Percentiles rank a stretch among this genome's conserved stretches.
These are phyloP conservation scores for Plasmodium knowlesi DNA, from an alignment of 169 alveolate species.

Conservation along the genomic window DNA sequence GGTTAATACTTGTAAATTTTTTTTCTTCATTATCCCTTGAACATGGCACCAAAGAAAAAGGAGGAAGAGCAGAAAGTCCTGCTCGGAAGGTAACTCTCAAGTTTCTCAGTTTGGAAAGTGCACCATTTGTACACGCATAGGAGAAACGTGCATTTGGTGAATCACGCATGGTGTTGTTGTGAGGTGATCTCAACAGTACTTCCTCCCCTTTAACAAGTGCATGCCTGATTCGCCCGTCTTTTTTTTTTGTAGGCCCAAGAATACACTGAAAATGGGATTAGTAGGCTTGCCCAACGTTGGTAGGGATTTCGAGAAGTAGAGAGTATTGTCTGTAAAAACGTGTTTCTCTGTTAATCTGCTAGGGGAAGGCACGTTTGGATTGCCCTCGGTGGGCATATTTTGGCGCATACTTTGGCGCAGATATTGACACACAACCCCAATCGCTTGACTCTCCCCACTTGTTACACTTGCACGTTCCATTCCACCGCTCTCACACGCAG, in stretches of 20 bases:
- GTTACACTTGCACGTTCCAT: not conserved
- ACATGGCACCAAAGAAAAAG: slow-evolving; percentile 89
- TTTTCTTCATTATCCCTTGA: not conserved
- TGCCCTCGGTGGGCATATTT: not conserved
- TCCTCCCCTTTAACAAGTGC: not conserved
- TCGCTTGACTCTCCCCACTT: too few species aligned
- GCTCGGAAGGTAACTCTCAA: slow-evolving; percentile 76
- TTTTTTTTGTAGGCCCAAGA: slow-evolving; percentile 84
- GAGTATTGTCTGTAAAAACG: slow-evolving; percentile 94
- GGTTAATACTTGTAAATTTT: not conserved
- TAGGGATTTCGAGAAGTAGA: slow-evolving; percentile 92
- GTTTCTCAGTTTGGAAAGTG: not conserved
- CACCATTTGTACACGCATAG: not conserved
- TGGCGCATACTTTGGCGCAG: too few species aligned
- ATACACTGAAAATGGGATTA: slow-evolving; percentile 96
- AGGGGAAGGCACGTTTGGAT: slow-evolving; percentile 86
- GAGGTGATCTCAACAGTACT: not conserved
- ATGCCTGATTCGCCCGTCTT: not conserved
- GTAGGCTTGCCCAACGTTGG: slow-evolving; percentile 99
- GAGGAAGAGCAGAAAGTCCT: slow-evolving; percentile 82
- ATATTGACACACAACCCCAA: too few species aligned
- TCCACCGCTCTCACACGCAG: slow-evolving; percentile 84
- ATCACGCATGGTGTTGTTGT: not conserved
- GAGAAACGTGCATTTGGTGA: not conserved
- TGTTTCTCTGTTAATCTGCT: slow-evolving; percentile 88